Evolutionary conservation across 2,329 filamentous ascomycete species (phyloP).

Genomic region (Epichloe hybrida): DNA sequence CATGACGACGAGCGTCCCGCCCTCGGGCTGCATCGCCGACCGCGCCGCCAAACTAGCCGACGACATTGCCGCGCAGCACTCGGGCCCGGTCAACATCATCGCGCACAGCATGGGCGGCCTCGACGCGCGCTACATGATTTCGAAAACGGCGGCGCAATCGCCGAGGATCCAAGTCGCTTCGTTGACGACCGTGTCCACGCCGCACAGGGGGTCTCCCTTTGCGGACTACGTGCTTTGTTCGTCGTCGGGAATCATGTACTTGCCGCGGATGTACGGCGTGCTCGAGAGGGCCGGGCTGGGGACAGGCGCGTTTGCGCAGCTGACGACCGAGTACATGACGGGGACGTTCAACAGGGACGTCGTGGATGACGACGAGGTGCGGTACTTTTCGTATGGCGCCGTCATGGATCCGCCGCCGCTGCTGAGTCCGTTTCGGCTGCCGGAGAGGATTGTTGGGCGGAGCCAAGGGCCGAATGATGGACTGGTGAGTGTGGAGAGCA

Average conservation of each 20-base stretch:
- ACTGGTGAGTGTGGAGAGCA: conserved; percentile 51
- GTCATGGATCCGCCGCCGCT: conserved; percentile 35
- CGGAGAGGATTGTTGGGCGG: conserved; percentile 34
- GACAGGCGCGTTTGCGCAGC: conserved; percentile 45
- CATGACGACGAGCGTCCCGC: conserved; percentile 47
- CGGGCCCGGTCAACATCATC: conserved; percentile 53
- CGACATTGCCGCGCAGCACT: conserved; percentile 28
- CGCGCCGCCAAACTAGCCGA: conserved; percentile 43
- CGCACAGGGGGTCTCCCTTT: conserved; percentile 41
- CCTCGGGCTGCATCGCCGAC: conserved; percentile 46
- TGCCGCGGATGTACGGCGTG: conserved; percentile 42
- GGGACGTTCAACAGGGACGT: conserved; percentile 45
- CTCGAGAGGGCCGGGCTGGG: conserved; percentile 39
- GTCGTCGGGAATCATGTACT: conserved; percentile 23
- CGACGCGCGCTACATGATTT: conserved; percentile 53
- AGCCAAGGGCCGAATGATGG: conserved; percentile 51
- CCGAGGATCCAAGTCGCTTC: conserved; percentile 26
- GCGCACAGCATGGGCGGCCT: conserved; percentile 57
- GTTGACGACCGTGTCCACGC: conserved; percentile 41
- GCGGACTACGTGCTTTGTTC: conserved; percentile 37
- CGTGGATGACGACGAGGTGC: conserved; percentile 36
- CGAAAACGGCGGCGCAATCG: conserved; percentile 14
- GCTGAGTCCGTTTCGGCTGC: conserved; percentile 48
- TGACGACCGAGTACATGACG: conserved; percentile 45
- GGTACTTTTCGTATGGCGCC: conserved; percentile 51